A percentile compares a stretch with the other conserved stretches of the same genome.
Conservation (phyloP, 2,329 filamentous ascomycete species). For the Albophoma yamanashiensis region DNA sequence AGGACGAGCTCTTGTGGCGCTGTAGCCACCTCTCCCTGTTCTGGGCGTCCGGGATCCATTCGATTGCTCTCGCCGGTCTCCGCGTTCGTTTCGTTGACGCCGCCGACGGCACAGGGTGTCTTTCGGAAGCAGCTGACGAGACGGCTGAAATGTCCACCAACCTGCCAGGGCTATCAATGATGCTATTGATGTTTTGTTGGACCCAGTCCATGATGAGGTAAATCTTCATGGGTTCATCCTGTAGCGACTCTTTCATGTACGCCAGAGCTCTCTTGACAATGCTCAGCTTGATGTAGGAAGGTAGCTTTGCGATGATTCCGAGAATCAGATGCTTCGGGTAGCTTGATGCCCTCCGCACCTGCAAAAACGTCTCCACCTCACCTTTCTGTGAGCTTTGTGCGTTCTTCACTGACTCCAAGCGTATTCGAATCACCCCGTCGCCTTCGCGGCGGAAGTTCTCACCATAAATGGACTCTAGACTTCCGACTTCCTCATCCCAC, state of each 20-base stretch:
- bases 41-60: slow-evolving; percentile 48
- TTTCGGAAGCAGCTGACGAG: slow-evolving; percentile 53
- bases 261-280: slow-evolving; percentile 67
- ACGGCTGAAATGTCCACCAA: slow-evolving; percentile 77
- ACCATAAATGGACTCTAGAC: slow-evolving; percentile 77
- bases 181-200: slow-evolving; percentile 69
- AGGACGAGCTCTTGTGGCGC: slow-evolving; percentile 52
- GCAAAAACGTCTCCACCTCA: slow-evolving; percentile 44
- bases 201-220: slow-evolving; percentile 89
- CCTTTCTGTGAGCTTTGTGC: slow-evolving; percentile 36
- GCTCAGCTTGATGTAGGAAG: slow-evolving; percentile 88
- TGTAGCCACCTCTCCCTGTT: slow-evolving; percentile 60
- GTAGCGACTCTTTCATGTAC: slow-evolving; percentile 58
- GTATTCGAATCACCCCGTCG: slow-evolving; percentile 57
- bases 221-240: slow-evolving; percentile 79
- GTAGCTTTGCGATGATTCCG: slow-evolving; percentile 59
- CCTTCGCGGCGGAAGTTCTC: slow-evolving; percentile 56
- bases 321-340: slow-evolving; percentile 68
- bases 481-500: slow-evolving; percentile 80
- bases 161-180: slow-evolving; percentile 75
- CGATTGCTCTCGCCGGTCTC: slow-evolving; percentile 46
- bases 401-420: slow-evolving; percentile 46
- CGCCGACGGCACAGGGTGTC: slow-evolving; percentile 20
- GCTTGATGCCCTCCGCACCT: slow-evolving; percentile 59
- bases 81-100: slow-evolving; percentile 19